These are phyloP conservation scores for Acanthamoeba castellanii DNA, from an alignment of 208 protist genomes.

Conservation along the genomic window DNA sequence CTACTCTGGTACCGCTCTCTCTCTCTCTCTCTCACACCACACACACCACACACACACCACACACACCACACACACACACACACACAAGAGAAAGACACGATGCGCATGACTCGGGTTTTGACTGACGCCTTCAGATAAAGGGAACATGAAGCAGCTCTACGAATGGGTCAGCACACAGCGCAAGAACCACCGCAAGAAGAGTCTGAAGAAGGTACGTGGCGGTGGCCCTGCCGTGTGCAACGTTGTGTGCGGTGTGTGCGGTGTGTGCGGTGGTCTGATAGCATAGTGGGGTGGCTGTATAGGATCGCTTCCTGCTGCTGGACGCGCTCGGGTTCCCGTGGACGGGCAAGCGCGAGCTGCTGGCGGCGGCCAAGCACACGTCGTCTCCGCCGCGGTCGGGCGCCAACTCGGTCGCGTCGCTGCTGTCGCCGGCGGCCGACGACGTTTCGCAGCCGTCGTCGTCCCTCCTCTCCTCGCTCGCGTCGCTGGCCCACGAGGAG, in stretches of 20 bases:
- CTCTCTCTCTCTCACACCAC: not conserved
- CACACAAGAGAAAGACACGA: no score
- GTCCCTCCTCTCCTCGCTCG: conserved; percentile 21
- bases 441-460: not conserved
- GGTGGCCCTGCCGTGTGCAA: no score
- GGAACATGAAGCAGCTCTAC: conserved; percentile 56
- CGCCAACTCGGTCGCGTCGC: not conserved
- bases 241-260: no score
- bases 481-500: not conserved
- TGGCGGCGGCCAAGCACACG: not conserved
- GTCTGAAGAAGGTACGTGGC: not conserved
- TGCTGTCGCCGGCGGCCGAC: not conserved
- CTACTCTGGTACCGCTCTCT: conserved; percentile 2
- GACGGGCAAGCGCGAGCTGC: conserved; percentile 46
- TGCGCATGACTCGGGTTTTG: not conserved
- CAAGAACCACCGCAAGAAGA: conserved; percentile 60
- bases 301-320: conserved; percentile 49
- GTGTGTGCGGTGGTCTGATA: not conserved
- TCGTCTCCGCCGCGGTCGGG: not conserved
- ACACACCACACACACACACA: no score
- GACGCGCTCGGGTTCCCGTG: conserved; percentile 52
- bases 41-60: no score
- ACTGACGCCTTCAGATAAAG: not conserved
- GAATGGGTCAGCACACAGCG: conserved; percentile 58
- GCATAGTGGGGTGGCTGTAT: not conserved